These are phyloP conservation scores for Limonium bicolor DNA, from an alignment of 148 eudicot species.

Conservation along the genomic window DNA sequence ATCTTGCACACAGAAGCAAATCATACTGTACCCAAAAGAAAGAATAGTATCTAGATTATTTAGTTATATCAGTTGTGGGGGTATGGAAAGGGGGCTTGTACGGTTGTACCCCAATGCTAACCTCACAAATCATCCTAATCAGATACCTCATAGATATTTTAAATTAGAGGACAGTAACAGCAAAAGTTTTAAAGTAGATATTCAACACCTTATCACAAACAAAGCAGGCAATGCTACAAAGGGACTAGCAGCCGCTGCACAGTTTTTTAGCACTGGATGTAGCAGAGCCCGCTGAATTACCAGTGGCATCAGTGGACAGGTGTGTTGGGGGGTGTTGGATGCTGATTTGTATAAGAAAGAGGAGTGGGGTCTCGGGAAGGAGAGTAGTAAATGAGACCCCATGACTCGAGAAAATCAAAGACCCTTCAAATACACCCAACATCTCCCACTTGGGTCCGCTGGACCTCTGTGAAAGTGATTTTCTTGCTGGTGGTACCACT, in stretches of 20 bases:
- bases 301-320: background rate
- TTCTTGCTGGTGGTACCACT: slow-evolving; percentile 41
- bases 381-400: slow-evolving; percentile 84
- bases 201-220: slow-evolving; percentile 52
- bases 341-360: too few species aligned
- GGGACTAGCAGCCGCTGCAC: slow-evolving; percentile 60
- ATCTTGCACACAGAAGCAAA: slow-evolving; percentile 84
- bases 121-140: too few species aligned
- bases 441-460: slow-evolving; percentile 64
- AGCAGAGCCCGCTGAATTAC: slow-evolving; percentile 9
- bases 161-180: too few species aligned
- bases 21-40: too few species aligned
- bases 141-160: too few species aligned
- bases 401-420: slow-evolving; percentile 79
- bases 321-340: background rate
- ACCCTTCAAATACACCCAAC: slow-evolving; percentile 73
- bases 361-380: too few species aligned
- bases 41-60: too few species aligned
- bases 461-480: slow-evolving; percentile 65
- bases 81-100: too few species aligned
- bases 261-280: slow-evolving; percentile 22
- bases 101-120: too few species aligned
- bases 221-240: slow-evolving; percentile 83
- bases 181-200: too few species aligned
- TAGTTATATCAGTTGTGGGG: too few species aligned